Evolutionary conservation across 2,329 filamentous ascomycete species (phyloP), one percentile per base, ranked within the genome.

Genomic region (Ascochyta rabiei): DNA sequence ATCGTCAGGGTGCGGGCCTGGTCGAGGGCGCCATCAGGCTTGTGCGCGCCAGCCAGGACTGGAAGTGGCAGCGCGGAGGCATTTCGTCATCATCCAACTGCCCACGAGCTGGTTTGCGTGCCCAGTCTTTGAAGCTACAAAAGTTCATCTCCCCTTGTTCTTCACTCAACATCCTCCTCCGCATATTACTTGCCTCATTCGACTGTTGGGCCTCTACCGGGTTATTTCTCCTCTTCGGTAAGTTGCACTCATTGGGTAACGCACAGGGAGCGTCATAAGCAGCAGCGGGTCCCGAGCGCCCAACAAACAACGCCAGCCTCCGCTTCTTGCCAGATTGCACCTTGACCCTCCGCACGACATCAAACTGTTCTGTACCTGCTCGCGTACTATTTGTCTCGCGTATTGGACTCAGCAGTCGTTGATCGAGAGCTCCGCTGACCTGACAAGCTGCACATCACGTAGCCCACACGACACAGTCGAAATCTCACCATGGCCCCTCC

Each of bases 401-500:
- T 56, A 62, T 65, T 64, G 64, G 42, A 47, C 48, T 53, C 48
- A 53, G 43, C 34, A 51, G 18, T 30, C 24, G 23, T 38, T 55
- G 43, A 48, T 51, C 28, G 41, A 45, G 56, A 69, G 56, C 63
- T 64, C 50, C 56, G 56, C 71, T 72, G 64, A 71, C 68, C 48
- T 40, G 56, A 40, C 52, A 64, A 67, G 49, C 47, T 62, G 38
- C 61, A 59, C 51, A 59, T 59, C 61, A 57, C 61, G 59, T 57
- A 60, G 60, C 61, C 53, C 67, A 69, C 69, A 67, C 68, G 61
- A 69, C 64, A 64, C 48, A 55, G 60, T 56, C 23, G 63, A 60
- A 58, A 58, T 57, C 60, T 57, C 66, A 62, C 54, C 59, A 90
- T 90, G 88, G 86, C 90, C 78, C 89, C 90, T 79, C 88, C 89